Evolutionary conservation across 768 basidiomycete genomes (phyloP).

Genomic region (Russula earlei): DNA sequence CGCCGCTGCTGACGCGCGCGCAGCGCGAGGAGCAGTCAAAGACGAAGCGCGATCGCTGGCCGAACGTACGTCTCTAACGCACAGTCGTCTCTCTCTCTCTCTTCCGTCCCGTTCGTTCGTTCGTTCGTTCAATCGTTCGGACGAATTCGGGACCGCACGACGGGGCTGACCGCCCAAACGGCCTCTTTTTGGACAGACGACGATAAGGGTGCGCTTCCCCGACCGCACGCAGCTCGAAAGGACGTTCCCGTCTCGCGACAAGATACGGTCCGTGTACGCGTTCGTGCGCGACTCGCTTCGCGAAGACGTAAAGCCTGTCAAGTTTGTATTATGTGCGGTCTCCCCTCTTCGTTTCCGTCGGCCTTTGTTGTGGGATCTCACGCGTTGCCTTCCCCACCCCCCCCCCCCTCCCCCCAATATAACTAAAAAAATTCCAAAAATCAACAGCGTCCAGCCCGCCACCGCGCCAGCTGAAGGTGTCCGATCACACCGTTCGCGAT

Average conservation of each 20-base stretch:
- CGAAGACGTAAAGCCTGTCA: slow-evolving; percentile 68
- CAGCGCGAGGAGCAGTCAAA: slow-evolving; percentile 53
- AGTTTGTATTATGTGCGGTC: slow-evolving; percentile 74
- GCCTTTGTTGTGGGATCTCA: neutral
- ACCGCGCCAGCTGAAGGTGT: slow-evolving; percentile 73
- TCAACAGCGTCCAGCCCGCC: slow-evolving; percentile 75
- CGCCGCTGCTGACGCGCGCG: slow-evolving; percentile 59
- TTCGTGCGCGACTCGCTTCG: slow-evolving; percentile 66
- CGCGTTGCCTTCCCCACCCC: neutral
- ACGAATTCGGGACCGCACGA: too few species aligned
- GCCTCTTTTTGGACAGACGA: too few species aligned
- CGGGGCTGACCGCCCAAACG: too few species aligned
- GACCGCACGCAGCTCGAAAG: slow-evolving; percentile 79
- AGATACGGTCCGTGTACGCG: slow-evolving; percentile 75
- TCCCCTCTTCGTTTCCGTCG: neutral
- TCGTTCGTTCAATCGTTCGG: neutral
- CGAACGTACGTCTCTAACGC: slow-evolving; percentile 43
- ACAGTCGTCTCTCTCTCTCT: too few species aligned
- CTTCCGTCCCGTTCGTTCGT: neutral
- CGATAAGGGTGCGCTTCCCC: slow-evolving; percentile 70
- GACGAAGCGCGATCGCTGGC: slow-evolving; percentile 59
- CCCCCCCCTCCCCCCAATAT: too few species aligned
- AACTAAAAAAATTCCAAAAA: too few species aligned
- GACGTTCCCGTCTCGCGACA: slow-evolving; percentile 65
- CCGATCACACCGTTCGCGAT: slow-evolving; percentile 64